A percentile compares a stretch with the other conserved stretches of the same genome.
Evolutionary conservation across 352 stramenopile species (phyloP).

Genomic region (Phytophthora fragariaefolia): DNA sequence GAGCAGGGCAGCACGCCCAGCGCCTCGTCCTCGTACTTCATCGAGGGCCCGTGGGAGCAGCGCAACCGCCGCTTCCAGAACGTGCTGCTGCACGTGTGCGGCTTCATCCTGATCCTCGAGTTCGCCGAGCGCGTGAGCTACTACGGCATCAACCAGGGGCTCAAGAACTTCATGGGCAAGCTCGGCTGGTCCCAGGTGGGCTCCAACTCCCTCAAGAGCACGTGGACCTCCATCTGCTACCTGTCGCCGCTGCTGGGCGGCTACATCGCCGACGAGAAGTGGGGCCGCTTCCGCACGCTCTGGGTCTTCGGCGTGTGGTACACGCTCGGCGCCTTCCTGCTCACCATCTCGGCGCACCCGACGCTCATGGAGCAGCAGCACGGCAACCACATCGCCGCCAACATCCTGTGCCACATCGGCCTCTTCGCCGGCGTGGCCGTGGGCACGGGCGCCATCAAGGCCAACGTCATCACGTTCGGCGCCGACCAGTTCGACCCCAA

Average conservation of each 20-base stretch:
- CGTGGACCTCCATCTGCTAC: constrained; percentile 90
- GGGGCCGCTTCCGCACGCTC: constrained; percentile 85
- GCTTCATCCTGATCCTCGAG: constrained; percentile 89
- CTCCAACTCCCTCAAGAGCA: constrained; percentile 90
- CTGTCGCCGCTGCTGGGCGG: constrained; percentile 80
- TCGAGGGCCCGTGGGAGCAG: constrained; percentile 81
- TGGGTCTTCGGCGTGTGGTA: constrained; percentile 87
- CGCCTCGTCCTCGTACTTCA: constrained; percentile 72
- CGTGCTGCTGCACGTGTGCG: constrained; percentile 84
- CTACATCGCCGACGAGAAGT: constrained; percentile 90
- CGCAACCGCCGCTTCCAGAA: constrained; percentile 83
- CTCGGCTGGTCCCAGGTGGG: constrained; percentile 79
- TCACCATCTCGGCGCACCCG: constrained; percentile 74
- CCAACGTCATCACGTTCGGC: constrained; percentile 88
- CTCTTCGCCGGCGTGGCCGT: constrained; percentile 81
- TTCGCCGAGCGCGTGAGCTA: constrained; percentile 87
- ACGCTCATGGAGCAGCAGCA: constrained; percentile 48
- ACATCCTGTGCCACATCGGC: constrained; percentile 74
- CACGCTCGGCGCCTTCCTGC: constrained; percentile 68
- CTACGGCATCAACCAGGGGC: constrained; percentile 88
- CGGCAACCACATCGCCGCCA: constrained; percentile 57
- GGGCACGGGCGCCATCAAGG: constrained; percentile 87
- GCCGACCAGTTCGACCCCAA: constrained; percentile 90
- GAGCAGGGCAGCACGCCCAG: constrained; percentile 51
- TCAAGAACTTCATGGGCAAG: constrained; percentile 89